Percentiles rank a stretch among this genome's conserved stretches.
phyloP scores from a whole-genome alignment of 2,329 filamentous ascomycete species.

The Fusarium sp. region DNA sequence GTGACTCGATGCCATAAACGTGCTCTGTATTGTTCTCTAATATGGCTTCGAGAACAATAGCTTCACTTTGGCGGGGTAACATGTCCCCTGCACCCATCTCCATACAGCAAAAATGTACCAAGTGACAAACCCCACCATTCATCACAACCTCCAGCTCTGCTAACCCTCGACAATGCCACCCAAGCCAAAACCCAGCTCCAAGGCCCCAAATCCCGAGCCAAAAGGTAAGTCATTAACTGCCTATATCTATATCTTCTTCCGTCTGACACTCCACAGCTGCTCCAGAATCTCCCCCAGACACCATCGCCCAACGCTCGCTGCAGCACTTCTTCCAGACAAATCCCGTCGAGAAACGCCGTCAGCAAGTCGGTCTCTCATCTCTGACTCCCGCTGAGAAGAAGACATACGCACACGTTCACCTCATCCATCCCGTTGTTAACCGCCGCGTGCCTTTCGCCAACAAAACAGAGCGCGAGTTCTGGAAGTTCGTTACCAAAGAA shows the following conservation, averaged over 20 bases:
- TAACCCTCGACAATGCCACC: conserved; percentile 53
- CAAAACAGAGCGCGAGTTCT: conserved; percentile 69
- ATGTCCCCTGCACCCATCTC: conserved; percentile 28
- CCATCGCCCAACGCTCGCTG: conserved; percentile 62
- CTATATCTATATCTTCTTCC: conserved; percentile 3
- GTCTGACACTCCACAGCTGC: conserved; percentile 37
- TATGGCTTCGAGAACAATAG: conserved; percentile 38
- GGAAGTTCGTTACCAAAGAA: conserved; percentile 68
- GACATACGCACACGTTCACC: conserved; percentile 62
- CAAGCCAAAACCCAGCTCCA: conserved; percentile 55
- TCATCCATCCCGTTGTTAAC: conserved; percentile 59
- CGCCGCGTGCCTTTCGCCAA: conserved; percentile 54
- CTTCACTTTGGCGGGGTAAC: conserved; percentile 48
- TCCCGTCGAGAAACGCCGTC: conserved; percentile 61
- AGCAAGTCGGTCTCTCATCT: conserved; percentile 60
- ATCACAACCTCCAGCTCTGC: conserved; percentile 42
- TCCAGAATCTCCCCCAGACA: conserved; percentile 56
- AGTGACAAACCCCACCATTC: conserved; percentile 47
- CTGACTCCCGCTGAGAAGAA: conserved; percentile 64
- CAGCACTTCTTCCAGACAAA: conserved; percentile 65
- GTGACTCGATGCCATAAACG: not conserved
- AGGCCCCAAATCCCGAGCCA: conserved; percentile 45
- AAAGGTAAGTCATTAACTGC: conserved; percentile 24
- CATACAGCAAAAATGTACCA: conserved; percentile 41
- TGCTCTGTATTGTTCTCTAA: conserved; percentile 35